Conservation (phyloP, 2,329 filamentous ascomycete species). For the Pseudocercospora ulei region DNA sequence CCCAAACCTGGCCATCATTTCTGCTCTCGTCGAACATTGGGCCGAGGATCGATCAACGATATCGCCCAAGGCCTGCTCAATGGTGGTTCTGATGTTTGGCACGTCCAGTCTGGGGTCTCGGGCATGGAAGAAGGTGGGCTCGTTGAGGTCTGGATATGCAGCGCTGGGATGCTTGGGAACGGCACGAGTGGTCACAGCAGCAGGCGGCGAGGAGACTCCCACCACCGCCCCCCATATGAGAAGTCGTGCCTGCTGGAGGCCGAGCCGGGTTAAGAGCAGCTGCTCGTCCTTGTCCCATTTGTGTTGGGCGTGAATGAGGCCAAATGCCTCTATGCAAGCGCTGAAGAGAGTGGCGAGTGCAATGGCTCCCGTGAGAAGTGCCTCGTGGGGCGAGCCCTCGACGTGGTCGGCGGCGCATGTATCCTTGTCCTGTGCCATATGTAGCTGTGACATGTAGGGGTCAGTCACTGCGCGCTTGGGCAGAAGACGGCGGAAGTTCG, state of each 20-base stretch:
- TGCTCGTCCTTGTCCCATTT: constrained; percentile 39
- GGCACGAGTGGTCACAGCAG: constrained; percentile 38
- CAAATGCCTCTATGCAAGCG: constrained; percentile 43
- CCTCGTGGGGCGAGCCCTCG: constrained; percentile 29
- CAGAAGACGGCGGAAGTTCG: too few species aligned
- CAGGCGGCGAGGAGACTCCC: constrained; percentile 40
- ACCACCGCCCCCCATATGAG: constrained; percentile 44
- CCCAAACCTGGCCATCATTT: constrained; percentile 42
- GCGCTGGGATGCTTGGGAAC: constrained; percentile 39
- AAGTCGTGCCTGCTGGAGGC: constrained; percentile 42
- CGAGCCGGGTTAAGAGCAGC: constrained; percentile 38
- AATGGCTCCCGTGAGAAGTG: constrained; percentile 35
- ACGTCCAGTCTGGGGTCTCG: constrained; percentile 40
- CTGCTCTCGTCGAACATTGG: constrained; percentile 33
- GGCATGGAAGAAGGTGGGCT: constrained; percentile 40
- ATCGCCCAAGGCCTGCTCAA: constrained; percentile 38
- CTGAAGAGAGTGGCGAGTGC: constrained; percentile 41
- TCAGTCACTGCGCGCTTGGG: too few species aligned
- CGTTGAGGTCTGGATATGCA: constrained; percentile 39
- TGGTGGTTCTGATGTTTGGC: constrained; percentile 32
- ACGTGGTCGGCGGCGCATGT: constrained; percentile 21
- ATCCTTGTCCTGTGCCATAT: constrained; percentile 22
- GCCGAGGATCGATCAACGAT: constrained; percentile 40
- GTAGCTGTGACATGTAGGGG: too few species aligned
- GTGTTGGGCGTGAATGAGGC: constrained; percentile 39